These are phyloP conservation scores for Sutorius eximius DNA, from an alignment of 1,284 basidiomycete genomes.

Conservation along the genomic window DNA sequence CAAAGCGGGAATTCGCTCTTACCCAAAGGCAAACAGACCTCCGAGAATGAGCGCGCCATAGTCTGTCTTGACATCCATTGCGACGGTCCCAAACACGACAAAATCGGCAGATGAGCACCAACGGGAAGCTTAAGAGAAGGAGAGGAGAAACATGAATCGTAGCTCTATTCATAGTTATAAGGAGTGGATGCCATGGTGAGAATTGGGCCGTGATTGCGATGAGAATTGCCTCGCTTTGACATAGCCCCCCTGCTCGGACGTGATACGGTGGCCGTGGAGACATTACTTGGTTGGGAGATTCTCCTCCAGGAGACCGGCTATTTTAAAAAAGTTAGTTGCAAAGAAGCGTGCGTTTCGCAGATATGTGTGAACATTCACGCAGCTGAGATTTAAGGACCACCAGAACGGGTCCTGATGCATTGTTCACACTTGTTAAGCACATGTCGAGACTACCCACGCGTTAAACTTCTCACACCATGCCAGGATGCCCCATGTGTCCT, in stretches of 20 bases:
- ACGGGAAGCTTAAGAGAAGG: not conserved
- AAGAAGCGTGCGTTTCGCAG: not conserved
- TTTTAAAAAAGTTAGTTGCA: not conserved
- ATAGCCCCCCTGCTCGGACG: not conserved
- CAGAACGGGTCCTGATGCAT: too few relatives aligned
- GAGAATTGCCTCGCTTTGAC: not conserved
- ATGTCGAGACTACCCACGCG: too few relatives aligned
- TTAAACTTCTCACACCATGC: too few relatives aligned
- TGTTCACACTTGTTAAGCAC: too few relatives aligned
- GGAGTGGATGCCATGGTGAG: slow-evolving; percentile 2
- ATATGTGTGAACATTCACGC: not conserved
- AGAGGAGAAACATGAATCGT: not conserved
- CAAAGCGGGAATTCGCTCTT: not conserved
- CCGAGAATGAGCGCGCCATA: slow-evolving; percentile 26
- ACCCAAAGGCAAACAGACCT: slow-evolving; percentile 27
- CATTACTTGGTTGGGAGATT: not conserved
- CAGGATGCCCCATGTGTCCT: too few relatives aligned
- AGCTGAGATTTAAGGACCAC: too few relatives aligned
- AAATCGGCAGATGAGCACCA: not conserved
- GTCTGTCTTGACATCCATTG: slow-evolving; percentile 3
- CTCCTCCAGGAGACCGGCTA: not conserved
- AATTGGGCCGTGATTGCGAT: slow-evolving; percentile 1
- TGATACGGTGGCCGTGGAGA: not conserved
- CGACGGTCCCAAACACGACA: not conserved
- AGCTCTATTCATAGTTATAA: slow-evolving; percentile 7